phyloP scores from a whole-genome alignment of 1,139 yeast genomes.

The Geotrichum citri-aurantii region DNA sequence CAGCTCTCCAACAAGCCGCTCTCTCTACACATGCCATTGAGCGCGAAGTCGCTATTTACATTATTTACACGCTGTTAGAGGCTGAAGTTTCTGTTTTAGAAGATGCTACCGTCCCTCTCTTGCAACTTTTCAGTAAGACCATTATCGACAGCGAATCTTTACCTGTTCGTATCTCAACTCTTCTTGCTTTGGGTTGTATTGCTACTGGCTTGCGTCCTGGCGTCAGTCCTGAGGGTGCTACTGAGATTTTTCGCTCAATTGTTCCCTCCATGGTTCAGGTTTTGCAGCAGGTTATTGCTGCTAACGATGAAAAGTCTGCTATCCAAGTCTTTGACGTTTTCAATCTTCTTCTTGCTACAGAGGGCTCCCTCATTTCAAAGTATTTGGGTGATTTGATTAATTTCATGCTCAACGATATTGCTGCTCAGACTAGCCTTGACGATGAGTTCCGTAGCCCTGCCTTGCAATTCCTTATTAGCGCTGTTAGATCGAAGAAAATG shows the following conservation, averaged over 20 bases:
- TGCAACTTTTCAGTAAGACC: constrained; percentile 60
- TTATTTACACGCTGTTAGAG: constrained; percentile 73
- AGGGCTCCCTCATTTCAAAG: constrained; percentile 74
- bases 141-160: constrained; percentile 58
- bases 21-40: constrained; percentile 50
- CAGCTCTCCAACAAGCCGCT: constrained; percentile 64
- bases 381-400: constrained; percentile 62
- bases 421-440: constrained; percentile 60
- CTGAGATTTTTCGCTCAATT: constrained; percentile 56
- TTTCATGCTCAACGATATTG: constrained; percentile 64
- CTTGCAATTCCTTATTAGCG: constrained; percentile 75
- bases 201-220: constrained; percentile 59
- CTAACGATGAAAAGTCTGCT: constrained; percentile 67
- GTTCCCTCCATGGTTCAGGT: constrained; percentile 82
- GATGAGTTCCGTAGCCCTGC: constrained; percentile 82
- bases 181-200: constrained; percentile 73
- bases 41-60: constrained; percentile 81
- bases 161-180: constrained; percentile 77
- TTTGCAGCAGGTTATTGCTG: constrained; percentile 64
- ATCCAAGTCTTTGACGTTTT: constrained; percentile 79
- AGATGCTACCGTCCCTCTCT: constrained; percentile 59
- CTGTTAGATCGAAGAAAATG: constrained; percentile 56
- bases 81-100: constrained; percentile 56
- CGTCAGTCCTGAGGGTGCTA: constrained; percentile 38
- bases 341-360: constrained; percentile 71